phyloP scores from a whole-genome alignment of 495 filamentous ascomycete genomes.

The Penicillium roqueforti region DNA sequence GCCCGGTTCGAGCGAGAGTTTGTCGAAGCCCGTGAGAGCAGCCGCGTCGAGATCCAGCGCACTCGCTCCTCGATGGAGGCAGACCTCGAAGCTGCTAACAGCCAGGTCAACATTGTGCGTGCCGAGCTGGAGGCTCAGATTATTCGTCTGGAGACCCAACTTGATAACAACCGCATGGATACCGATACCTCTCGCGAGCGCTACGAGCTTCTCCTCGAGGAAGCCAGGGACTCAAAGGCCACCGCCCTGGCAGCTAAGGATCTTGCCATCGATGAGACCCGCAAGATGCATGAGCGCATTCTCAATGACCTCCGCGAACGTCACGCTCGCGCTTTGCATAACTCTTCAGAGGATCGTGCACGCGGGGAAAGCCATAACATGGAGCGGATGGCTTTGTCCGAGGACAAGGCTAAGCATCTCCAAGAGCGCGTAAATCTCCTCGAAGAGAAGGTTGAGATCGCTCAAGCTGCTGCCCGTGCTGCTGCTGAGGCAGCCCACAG shows the following conservation, averaged over 20 bases:
- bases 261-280: conserved; percentile 62
- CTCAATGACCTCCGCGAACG: conserved; percentile 57
- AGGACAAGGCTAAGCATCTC: conserved; percentile 73
- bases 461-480: conserved; percentile 82
- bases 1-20: conserved; percentile 77
- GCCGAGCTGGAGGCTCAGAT: conserved; percentile 73
- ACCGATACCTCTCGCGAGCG: conserved; percentile 67
- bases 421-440: conserved; percentile 77
- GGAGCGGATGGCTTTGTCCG: conserved; percentile 69
- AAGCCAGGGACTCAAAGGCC: conserved; percentile 53
- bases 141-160: conserved; percentile 58
- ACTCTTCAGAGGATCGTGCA: conserved; percentile 67
- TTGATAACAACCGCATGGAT: conserved; percentile 68
- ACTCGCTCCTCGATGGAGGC: conserved; percentile 71
- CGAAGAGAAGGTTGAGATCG: conserved; percentile 84
- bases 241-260: conserved; percentile 53
- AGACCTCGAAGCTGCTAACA: conserved; percentile 75
- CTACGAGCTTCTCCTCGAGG: conserved; percentile 74
- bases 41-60: conserved; percentile 70
- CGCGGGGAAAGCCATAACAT: conserved; percentile 61
- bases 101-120: conserved; percentile 74
- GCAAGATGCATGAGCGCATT: conserved; percentile 66
- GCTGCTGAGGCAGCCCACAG: conserved; percentile 79
- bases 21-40: conserved; percentile 73
- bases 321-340: conserved; percentile 68